Evolutionary conservation across 2,329 filamentous ascomycete species (phyloP), one percentile per base, ranked within the genome.

Genomic region (Hansfordia pulvinata): DNA sequence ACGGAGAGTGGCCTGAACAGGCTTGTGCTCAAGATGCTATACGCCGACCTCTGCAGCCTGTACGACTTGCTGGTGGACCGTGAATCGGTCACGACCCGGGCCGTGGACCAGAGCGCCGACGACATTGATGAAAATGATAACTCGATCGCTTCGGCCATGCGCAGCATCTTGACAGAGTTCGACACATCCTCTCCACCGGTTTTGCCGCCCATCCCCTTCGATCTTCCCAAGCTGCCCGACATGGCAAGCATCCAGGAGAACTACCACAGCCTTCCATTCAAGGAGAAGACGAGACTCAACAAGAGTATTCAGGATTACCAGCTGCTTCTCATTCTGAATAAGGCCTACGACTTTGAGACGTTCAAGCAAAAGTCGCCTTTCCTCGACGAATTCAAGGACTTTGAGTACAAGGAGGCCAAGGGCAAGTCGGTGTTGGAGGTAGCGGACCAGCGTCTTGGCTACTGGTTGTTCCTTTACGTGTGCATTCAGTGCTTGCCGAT

Each of bases 21-120:
- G 14, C 54, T 84, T 23, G 82, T 93, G 5, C 60, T 94, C 21
- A 73, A 74, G 44, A 76, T 82, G 22, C 56, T 96, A 7, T 96
- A 94, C 53, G 67, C 73, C 15, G 88, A 98, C 47, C 71, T 94
- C 42, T 82, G 81, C 39, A 71, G 76, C 20, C 60, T 96, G 10
- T 96, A 96, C 52, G 86, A 96, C 44, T 60, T 93, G 31, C 57
- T 93, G 10, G 90, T 84, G 5, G 84, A 96, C 48, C 76, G 85
- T 14, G 69, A 67, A 15, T 68, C 72, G 18, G 52, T 92, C 17
- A 94, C 88, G 0, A 82, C 81, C 2, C 73, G 88, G 31, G 76
- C 77, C 3, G 73, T 77, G 16, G 80, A 86, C 41, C 70, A 80
- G 37, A 63, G 62, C 5, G 58, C 68, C 5, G 56, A 61, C 11